Percentiles rank a stretch among this genome's conserved stretches.
These are phyloP conservation scores for Chrysosporium keratinophilum DNA, from an alignment of 2,329 filamentous ascomycete genomes.

Conservation along the genomic window DNA sequence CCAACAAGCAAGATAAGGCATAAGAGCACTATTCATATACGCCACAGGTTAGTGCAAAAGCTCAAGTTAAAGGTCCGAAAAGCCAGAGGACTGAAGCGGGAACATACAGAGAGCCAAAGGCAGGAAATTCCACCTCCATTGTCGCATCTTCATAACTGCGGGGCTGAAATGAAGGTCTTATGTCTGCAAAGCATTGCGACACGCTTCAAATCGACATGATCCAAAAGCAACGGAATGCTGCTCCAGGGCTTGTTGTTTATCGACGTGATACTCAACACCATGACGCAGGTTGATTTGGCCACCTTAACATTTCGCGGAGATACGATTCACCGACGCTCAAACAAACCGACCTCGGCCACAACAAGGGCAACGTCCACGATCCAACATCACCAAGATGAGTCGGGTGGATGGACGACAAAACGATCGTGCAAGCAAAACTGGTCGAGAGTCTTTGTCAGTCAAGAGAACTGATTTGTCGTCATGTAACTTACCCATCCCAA, in stretches of 20 bases:
- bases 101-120: slow-evolving; percentile 15
- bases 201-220: background rate
- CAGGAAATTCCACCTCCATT: slow-evolving; percentile 17
- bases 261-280: background rate
- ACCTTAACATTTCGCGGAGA: slow-evolving; percentile 7
- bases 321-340: slow-evolving; percentile 6
- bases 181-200: slow-evolving; percentile 9
- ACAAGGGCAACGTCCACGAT: background rate
- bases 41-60: background rate
- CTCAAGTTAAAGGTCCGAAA: background rate
- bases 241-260: background rate
- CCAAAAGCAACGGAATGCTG: background rate
- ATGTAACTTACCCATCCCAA: too few relatives aligned
- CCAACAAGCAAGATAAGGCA: slow-evolving; percentile 9
- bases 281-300: slow-evolving; percentile 7
- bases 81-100: background rate
- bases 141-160: slow-evolving; percentile 15
- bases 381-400: background rate
- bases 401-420: too few relatives aligned
- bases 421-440: too few relatives aligned
- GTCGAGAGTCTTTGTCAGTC: too few relatives aligned
- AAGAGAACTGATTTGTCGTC: too few relatives aligned
- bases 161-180: background rate
- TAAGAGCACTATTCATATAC: slow-evolving; percentile 10
- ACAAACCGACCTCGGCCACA: background rate